phyloP scores from a whole-genome alignment of 306 rosid genomes.

The Prunus davidiana region DNA sequence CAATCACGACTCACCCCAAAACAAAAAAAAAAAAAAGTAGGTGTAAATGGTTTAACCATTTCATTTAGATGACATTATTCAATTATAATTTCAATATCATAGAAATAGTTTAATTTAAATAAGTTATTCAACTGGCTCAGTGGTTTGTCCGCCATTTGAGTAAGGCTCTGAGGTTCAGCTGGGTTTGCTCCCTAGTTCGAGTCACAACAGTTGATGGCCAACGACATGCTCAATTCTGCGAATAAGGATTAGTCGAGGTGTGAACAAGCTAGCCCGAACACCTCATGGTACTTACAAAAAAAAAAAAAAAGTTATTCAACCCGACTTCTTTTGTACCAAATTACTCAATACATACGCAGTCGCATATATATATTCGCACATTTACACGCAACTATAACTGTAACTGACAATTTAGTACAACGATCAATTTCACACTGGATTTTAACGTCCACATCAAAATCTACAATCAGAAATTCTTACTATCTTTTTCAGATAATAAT shows the following conservation, averaged over 20 bases:
- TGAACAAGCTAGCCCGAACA: too few species aligned
- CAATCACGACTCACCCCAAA: too few species aligned
- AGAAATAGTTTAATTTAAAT: not conserved
- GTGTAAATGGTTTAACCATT: too few species aligned
- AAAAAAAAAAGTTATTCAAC: not conserved
- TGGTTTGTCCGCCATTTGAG: too few species aligned
- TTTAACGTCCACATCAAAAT: not conserved
- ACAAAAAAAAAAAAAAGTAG: too few species aligned
- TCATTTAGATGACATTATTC: too few species aligned
- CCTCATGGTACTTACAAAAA: too few species aligned
- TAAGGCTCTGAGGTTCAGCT: too few species aligned
- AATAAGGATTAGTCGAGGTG: too few species aligned
- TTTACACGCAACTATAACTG: not conserved
- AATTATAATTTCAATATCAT: not conserved
- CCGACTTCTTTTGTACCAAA: not conserved
- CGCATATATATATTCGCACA: not conserved
- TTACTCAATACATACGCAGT: not conserved
- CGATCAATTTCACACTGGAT: not conserved
- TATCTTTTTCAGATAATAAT: not conserved
- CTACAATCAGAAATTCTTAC: not conserved
- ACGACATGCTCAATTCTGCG: too few species aligned
- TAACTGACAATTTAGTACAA: not conserved
- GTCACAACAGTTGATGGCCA: too few species aligned
- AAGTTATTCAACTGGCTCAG: not conserved
- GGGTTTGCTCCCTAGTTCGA: too few species aligned